Conservation (phyloP, 2,329 filamentous ascomycete genomes). For the Ophiostoma novo-ulmi region DNA sequence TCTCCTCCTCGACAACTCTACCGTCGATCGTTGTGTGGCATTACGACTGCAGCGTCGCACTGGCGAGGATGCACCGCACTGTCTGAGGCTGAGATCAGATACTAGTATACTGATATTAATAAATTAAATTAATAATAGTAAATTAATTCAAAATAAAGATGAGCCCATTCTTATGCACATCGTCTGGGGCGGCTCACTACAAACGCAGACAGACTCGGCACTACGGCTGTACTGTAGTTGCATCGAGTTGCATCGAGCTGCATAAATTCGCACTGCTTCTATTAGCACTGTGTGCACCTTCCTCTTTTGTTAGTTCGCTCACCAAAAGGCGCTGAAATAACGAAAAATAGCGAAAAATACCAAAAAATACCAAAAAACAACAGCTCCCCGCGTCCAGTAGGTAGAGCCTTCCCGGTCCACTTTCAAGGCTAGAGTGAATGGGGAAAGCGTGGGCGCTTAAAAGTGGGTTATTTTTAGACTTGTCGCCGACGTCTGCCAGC, state of each 20-base stretch:
- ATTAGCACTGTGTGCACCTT: not conserved
- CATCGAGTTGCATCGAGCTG: not conserved
- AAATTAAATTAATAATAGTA: not conserved
- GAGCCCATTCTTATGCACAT: conserved; percentile 1
- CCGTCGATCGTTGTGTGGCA: not conserved
- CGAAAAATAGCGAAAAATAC: no score
- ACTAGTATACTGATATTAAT: not conserved
- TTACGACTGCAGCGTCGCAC: not conserved
- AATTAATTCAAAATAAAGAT: not conserved
- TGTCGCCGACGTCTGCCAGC: conserved; percentile 3
- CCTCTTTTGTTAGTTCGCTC: not conserved
- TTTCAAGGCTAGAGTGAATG: not conserved
- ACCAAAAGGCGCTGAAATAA: not conserved
- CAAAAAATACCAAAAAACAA: no score
- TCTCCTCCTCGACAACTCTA: not conserved
- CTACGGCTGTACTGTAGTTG: not conserved
- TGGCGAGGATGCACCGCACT: not conserved
- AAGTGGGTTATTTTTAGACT: conserved; percentile 14
- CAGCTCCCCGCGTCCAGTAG: not conserved
- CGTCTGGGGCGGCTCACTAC: conserved; percentile 3
- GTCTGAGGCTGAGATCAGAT: not conserved
- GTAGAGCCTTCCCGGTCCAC: conserved; percentile 6
- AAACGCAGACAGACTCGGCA: not conserved
- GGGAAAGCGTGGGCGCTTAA: conserved; percentile 13
- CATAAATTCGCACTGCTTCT: not conserved